These are phyloP conservation scores for Fusarium keratoplasticum DNA, from an alignment of 2,329 filamentous ascomycete genomes.

Conservation along the genomic window DNA sequence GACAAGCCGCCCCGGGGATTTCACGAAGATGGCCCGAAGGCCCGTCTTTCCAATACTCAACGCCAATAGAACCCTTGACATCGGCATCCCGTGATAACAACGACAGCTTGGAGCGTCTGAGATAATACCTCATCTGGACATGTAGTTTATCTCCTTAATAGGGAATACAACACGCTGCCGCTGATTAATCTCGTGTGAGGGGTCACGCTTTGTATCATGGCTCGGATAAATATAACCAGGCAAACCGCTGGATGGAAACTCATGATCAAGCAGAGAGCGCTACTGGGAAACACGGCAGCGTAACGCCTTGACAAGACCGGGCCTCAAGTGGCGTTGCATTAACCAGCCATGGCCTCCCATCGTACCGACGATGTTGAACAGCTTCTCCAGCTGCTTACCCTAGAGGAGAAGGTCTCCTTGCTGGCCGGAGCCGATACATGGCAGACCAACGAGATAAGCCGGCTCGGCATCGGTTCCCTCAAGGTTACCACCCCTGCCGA, in stretches of 20 bases:
- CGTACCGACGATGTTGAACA: neutral
- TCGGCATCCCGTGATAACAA: neutral
- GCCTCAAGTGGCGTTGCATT: neutral
- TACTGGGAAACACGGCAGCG: neutral
- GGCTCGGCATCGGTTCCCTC: slow-evolving; percentile 16
- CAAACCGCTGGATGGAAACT: neutral
- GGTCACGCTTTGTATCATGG: neutral
- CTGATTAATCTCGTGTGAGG: neutral
- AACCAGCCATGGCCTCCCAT: neutral
- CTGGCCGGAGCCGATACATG: slow-evolving; percentile 16
- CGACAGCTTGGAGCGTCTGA: neutral
- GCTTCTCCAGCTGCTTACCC: neutral
- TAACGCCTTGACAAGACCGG: neutral
- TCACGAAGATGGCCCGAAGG: neutral
- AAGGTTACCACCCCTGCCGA: slow-evolving; percentile 6
- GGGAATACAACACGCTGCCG: neutral
- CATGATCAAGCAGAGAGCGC: neutral
- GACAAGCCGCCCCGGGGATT: neutral
- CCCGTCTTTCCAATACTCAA: neutral
- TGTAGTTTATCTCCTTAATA: neutral
- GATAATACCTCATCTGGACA: neutral
- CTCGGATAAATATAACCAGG: neutral
- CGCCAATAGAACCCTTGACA: neutral
- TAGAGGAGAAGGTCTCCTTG: slow-evolving; percentile 18
- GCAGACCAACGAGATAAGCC: slow-evolving; percentile 16